Evolutionary conservation across 805 yeast species (phyloP).

Genomic region (Kodamaea restingae): DNA sequence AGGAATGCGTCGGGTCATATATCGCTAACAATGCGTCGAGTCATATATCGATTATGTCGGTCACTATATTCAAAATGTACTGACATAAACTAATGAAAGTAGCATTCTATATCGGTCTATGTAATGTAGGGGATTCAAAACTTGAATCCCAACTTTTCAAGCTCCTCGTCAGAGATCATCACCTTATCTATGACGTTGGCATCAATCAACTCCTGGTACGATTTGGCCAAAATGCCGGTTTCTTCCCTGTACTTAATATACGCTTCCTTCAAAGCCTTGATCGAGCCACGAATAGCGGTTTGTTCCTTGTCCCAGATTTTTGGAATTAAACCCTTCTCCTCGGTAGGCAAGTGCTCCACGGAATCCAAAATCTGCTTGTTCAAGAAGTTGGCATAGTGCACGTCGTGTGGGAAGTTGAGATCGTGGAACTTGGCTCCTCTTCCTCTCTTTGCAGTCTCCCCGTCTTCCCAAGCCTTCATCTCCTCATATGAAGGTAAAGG

Average conservation of each 20-base stretch:
- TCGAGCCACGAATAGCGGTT: conserved; percentile 38
- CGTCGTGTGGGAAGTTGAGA: conserved; percentile 54
- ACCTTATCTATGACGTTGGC: conserved; percentile 15
- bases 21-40: too few relatives aligned
- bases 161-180: conserved; percentile 16
- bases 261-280: conserved; percentile 42
- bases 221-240: conserved; percentile 34
- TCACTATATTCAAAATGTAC: too few relatives aligned
- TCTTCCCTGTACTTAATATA: conserved; percentile 37
- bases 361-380: conserved; percentile 15
- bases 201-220: conserved; percentile 37
- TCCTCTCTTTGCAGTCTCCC: conserved; percentile 26
- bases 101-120: too few relatives aligned
- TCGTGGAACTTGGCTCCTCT: conserved; percentile 28
- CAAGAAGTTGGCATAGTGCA: conserved; percentile 50
- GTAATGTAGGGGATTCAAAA: conserved; percentile 4
- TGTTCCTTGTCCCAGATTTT: conserved; percentile 51
- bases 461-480: conserved; percentile 30
- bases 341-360: conserved; percentile 7
- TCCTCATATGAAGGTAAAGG: conserved; percentile 35
- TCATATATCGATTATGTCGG: too few relatives aligned
- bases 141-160: conserved; percentile 15
- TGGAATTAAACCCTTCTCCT: conserved; percentile 41
- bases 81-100: too few relatives aligned
- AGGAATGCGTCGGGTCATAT: too few relatives aligned